Conservation (phyloP, 2,329 filamentous ascomycete species). For the Colletotrichum orchidophilum region DNA sequence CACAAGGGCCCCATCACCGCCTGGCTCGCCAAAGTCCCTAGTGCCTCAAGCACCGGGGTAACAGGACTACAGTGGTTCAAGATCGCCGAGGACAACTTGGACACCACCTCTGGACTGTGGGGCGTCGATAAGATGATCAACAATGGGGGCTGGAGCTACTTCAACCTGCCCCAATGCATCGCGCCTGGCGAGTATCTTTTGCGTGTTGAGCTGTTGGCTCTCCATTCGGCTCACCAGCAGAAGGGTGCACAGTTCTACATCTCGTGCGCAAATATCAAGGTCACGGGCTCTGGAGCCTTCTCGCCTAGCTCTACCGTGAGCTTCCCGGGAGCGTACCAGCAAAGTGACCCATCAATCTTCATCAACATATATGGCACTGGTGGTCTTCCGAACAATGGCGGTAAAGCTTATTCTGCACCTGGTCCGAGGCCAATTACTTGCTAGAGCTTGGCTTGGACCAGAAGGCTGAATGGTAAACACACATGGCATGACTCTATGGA, state of each 20-base stretch:
- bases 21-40: slow-evolving; percentile 62
- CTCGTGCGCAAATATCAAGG: slow-evolving; percentile 66
- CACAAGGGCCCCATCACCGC: slow-evolving; percentile 65
- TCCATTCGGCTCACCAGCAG: slow-evolving; percentile 57
- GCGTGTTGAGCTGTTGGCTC: slow-evolving; percentile 62
- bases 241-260: slow-evolving; percentile 62
- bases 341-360: slow-evolving; percentile 54
- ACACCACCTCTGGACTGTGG: slow-evolving; percentile 54
- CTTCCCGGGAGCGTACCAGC: slow-evolving; percentile 56
- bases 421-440: slow-evolving; percentile 47
- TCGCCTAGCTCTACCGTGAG: slow-evolving; percentile 48
- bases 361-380: slow-evolving; percentile 57
- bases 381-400: slow-evolving; percentile 52
- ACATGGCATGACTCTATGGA: too few relatives aligned
- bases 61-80: slow-evolving; percentile 43
- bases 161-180: slow-evolving; percentile 60
- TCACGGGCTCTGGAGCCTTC: slow-evolving; percentile 53
- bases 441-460: slow-evolving; percentile 33
- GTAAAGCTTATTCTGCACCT: slow-evolving; percentile 50
- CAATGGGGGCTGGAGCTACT: slow-evolving; percentile 56
- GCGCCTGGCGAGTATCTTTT: slow-evolving; percentile 64
- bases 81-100: slow-evolving; percentile 59
- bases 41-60: slow-evolving; percentile 54
- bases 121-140: slow-evolving; percentile 56
- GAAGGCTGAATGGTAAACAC: too few relatives aligned